phyloP scores from a whole-genome alignment of 2,329 filamentous ascomycete genomes.

The Dactylellina cionopaga region DNA sequence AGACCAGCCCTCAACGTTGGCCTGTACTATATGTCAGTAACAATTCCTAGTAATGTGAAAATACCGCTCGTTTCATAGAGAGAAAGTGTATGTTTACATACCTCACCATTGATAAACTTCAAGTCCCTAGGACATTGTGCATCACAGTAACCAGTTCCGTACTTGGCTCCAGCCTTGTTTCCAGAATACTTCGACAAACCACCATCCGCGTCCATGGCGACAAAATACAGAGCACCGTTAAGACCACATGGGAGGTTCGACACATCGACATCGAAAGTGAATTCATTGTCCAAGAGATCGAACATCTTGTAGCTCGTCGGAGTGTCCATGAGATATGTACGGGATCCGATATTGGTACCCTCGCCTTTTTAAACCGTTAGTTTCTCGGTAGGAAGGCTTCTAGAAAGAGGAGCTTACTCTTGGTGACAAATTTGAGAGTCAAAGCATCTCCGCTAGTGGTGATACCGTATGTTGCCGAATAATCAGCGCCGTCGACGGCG shows the following conservation, averaged over 20 bases:
- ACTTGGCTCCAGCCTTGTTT: conserved; percentile 68
- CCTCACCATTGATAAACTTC: conserved; percentile 69
- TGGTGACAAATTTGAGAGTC: conserved; percentile 69
- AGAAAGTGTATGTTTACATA: conserved; percentile 50
- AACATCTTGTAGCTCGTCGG: conserved; percentile 73
- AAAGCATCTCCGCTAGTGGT: conserved; percentile 66
- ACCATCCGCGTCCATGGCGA: conserved; percentile 70
- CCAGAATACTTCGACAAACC: conserved; percentile 65
- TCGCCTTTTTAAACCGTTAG: conserved; percentile 3
- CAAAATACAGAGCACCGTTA: conserved; percentile 76
- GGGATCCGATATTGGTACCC: conserved; percentile 61
- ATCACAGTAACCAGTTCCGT: conserved; percentile 70
- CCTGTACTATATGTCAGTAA: conserved; percentile 58
- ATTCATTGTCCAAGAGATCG: conserved; percentile 73
- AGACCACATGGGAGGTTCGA: conserved; percentile 75
- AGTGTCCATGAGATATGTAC: conserved; percentile 71
- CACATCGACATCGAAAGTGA: conserved; percentile 78
- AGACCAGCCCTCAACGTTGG: conserved; percentile 66
- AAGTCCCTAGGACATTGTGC: conserved; percentile 66
- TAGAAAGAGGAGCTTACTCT: conserved; percentile 58
- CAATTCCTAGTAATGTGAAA: background rate
- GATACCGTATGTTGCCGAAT: conserved; percentile 67
- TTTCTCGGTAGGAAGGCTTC: background rate
- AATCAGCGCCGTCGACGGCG: conserved; percentile 68
- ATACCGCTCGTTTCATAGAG: background rate